Evolutionary conservation across 2,329 filamentous ascomycete genomes (phyloP), one percentile per base, ranked within the genome.

Genomic region (Zasmidium citrigriseum): DNA sequence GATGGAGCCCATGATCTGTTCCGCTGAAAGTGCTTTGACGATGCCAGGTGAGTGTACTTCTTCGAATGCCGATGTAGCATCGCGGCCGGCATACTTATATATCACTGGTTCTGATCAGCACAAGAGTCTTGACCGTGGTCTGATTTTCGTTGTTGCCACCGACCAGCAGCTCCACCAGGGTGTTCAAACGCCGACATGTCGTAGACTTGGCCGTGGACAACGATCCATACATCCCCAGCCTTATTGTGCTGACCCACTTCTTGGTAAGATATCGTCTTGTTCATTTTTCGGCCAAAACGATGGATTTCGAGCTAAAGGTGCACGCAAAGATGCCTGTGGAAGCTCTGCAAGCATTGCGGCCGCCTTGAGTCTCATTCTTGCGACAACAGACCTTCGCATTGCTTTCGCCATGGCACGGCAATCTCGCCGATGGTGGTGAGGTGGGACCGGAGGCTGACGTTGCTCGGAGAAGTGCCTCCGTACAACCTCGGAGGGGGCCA

Each of bases 61-160:
- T n/a, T 76, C 77, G 73, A 82, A 87, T 56, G 75, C 78, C 58
- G 72, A 75, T 38, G 80, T 83, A 2, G 81, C 82, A 71, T 85
- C 82, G n/a, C 73, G 75, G 46, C 82, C 83, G 27, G 81, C 82
- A 64, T 81, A 76, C 50, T 76, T 7, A 29, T 29, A 29, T 29
- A 29, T 29, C 7, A 29, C 27, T 29, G 27, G 14, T 29, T 29
- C 27, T 29, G 27, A 29, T 70, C 11, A 77, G 67, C 29, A 86
- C n/a, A n/a, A 14, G 7, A 7, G 7, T 29, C 7, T 29, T 29
- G 27, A 14, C 14, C 27, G 27, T 29, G 27, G 27, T 29, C 27
- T 29, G 27, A 29, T 29, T 29, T 73, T 62, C 83, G 80, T 46
- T 72, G 78, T 52, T 29, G 7, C 14, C 27, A 29, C 27, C 27